phyloP scores from a whole-genome alignment of 768 basidiomycete genomes.

The Antrodiella citrinella region DNA sequence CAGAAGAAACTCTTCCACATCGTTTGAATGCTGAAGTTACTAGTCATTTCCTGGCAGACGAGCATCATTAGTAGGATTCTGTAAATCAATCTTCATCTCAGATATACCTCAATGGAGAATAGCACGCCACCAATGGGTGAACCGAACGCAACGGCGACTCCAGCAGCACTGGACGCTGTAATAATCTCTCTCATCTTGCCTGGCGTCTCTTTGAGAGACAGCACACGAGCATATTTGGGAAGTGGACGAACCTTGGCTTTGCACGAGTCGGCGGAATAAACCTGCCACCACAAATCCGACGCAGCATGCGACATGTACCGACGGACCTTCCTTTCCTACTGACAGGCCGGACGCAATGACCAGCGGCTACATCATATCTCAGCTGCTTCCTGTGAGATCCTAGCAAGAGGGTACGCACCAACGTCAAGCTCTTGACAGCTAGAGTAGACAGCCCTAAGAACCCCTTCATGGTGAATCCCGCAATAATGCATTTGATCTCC shows the following conservation, averaged over 20 bases:
- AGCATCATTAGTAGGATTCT: not conserved
- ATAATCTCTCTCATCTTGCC: slow-evolving; percentile 85
- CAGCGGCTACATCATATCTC: slow-evolving; percentile 59
- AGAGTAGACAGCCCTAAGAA: slow-evolving; percentile 88
- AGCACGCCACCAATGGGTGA: slow-evolving; percentile 96
- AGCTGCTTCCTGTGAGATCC: too few relatives aligned
- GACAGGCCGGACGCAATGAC: slow-evolving; percentile 96
- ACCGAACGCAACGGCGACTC: slow-evolving; percentile 97
- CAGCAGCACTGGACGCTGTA: slow-evolving; percentile 93
- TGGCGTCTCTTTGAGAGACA: slow-evolving; percentile 20
- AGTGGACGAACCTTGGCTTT: slow-evolving; percentile 67
- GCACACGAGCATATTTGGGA: not conserved
- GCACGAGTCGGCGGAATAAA: slow-evolving; percentile 71
- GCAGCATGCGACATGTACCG: slow-evolving; percentile 94
- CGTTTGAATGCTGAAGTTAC: slow-evolving; percentile 92
- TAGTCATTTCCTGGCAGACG: slow-evolving; percentile 99
- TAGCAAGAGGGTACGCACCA: slow-evolving; percentile 54
- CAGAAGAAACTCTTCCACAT: slow-evolving; percentile 99
- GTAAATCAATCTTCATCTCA: too few relatives aligned
- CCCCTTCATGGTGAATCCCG: slow-evolving; percentile 95
- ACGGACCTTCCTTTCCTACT: slow-evolving; percentile 97
- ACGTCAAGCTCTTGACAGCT: slow-evolving; percentile 86
- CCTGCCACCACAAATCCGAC: slow-evolving; percentile 88
- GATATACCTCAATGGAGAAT: slow-evolving; percentile 92
- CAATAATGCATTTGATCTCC: slow-evolving; percentile 96